A percentile compares a stretch with the other conserved stretches of the same genome.
Evolutionary conservation across 306 rosid species (phyloP).

Genomic region (Benincasa hispida): DNA sequence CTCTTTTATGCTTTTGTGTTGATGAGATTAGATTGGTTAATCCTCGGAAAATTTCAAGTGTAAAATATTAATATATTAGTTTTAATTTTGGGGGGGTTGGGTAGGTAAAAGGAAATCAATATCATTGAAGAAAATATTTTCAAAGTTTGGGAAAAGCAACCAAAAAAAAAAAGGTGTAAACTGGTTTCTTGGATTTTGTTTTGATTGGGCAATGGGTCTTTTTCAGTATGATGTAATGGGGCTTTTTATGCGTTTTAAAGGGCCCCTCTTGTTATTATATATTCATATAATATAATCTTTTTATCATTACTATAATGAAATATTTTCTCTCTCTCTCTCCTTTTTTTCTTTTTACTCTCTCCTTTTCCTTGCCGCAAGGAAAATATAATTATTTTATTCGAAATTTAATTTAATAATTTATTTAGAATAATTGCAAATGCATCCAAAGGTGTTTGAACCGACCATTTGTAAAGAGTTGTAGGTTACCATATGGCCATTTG

Average conservation of each 20-base stretch:
- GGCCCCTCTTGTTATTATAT: not conserved
- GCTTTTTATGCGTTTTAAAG: not conserved
- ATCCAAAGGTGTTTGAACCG: not conserved
- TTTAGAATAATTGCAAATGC: not conserved
- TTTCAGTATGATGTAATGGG: slow-evolving; percentile 8
- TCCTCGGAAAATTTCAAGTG: not conserved
- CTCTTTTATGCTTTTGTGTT: not conserved
- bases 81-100: not conserved
- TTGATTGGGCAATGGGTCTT: slow-evolving; percentile 2
- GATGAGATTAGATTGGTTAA: not conserved
- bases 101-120: slow-evolving; percentile 1
- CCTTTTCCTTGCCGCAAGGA: not conserved
- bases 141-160: not conserved
- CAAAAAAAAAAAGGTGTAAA: not conserved
- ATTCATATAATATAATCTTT: not conserved
- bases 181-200: slow-evolving; percentile 5
- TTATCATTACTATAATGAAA: not conserved
- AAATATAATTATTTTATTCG: not conserved
- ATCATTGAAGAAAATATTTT: not conserved
- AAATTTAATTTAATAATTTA: not conserved
- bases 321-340: not conserved
- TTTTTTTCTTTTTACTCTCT: not conserved
- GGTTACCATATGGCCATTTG: not conserved
- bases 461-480: not conserved
- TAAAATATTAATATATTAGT: not conserved